Base-by-base conservation (phyloP, 345 rosid species). In the Murraya paniculata region DNA sequence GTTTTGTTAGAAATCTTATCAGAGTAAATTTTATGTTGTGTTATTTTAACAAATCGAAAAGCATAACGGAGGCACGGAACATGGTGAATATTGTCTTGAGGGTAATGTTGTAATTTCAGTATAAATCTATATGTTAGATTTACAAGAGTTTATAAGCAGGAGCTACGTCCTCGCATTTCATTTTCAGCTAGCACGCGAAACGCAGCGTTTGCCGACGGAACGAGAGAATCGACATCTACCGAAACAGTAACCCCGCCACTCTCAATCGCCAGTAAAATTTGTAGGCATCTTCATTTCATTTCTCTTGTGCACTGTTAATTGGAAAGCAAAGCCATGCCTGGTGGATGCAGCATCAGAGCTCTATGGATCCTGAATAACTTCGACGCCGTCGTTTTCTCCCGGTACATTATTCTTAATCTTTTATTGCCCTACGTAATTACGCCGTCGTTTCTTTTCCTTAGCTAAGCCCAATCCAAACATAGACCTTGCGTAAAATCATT, bases 331-430 rank as follows among this genome's bases (percentile, higher is more conserved):
- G 76, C 80, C 86, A 90, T 90, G 98, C 84, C 90, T 8, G 80
- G 86, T 39, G 84, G 91, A 80, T 92, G 99, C 90, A 80, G 97
- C 77, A 86, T 95, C 71, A 82, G 99, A 80, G 97, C 97, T 81
- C 84, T 95, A 60, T 95, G 99, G 99, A 89, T 87, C 87, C 87
- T 95, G 88, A 88, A 87, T 87, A 90, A 79, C 74, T 87, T 90
- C 71, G 95, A 91, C 77, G 64, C 89, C 79, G 89, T 90, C 81
- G 91, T 95, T 64, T 95, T 90, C 86, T 95, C 99, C 79, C 89
- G 98, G 99, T 93, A 71, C 22, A 45, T 18, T 13, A 71, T 24
- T 65, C 21, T 7, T 53, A 4, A 61, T 27, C 14, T 16, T 19
- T 64, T 31, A 18, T 21, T 31, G 11, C 16, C 5, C 1, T 68